Evolutionary conservation across 805 yeast genomes (phyloP), one percentile per base, ranked within the genome.

Genomic region (Nakazawaea populi): DNA sequence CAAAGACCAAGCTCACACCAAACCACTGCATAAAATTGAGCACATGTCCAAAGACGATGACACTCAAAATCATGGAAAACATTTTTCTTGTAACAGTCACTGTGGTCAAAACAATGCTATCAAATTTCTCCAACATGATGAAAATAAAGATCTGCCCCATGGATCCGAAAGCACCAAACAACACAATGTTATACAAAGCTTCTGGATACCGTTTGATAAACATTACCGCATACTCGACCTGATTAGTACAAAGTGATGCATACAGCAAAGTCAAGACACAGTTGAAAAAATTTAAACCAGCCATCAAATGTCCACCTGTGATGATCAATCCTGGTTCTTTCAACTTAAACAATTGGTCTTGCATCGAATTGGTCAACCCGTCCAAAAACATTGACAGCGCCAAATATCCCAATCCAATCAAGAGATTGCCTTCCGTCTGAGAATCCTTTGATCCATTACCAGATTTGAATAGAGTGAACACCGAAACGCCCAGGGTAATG

Each of bases 71-170:
- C 98, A 94, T 92, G 39, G 97, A 89, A 46, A 90, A 72, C 97
- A 94, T 92, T 62, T 94, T 94, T 59, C 99, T 77, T 1, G 99
- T 92, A 8, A 94, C 97, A 0, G 98, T 94, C 14, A 95, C 92
- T 40, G 96, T 92, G 31, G 92, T 90, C 49, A 94, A 72, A 0
- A 87, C 79, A 53, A 94, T 71, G 1, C 97, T 89, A 46, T 92
- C 96, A 63, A 88, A 94, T 52, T 80, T 76, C 58, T 89, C 94
- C 44, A 94, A 70, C 1, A 96, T 89, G 48, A 82, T 67, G 63
- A 91, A 94, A 42, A 94, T 89, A 68, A 95, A 94, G n/a, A 91
- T 79, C 67, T 94, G 98, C 12, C 99, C 99, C 30, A 89, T 60
- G 0, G 97, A 84, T 2, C 98, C 99, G 62, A 89, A 83, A 0